These are phyloP conservation scores for Larix kaempferi DNA, from an alignment of 75 land plant species.

Conservation along the genomic window DNA sequence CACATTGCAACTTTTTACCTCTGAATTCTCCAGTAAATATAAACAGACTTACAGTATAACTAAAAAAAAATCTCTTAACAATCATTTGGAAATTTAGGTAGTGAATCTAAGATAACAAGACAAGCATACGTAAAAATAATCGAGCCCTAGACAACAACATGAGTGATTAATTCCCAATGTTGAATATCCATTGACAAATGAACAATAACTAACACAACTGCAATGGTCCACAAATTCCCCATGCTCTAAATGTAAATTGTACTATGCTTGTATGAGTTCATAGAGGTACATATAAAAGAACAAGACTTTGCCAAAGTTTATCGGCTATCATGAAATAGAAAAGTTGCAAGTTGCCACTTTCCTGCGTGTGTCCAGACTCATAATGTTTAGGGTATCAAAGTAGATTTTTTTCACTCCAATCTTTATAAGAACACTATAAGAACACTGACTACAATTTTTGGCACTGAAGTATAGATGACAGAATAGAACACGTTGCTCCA, in stretches of 20 bases:
- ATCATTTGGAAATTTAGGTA: constrained; percentile 13
- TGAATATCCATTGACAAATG: constrained; percentile 31
- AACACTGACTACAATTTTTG: constrained; percentile 28
- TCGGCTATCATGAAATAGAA: constrained; percentile 34
- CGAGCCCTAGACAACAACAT: constrained; percentile 25
- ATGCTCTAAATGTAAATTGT: constrained; percentile 33
- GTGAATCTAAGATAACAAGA: constrained; percentile 18
- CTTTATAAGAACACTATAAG: too few relatives aligned
- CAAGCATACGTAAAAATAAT: constrained; percentile 20
- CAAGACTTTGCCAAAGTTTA: constrained; percentile 38
- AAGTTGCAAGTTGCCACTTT: constrained; percentile 20
- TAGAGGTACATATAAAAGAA: constrained; percentile 30
- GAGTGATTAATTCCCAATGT: constrained; percentile 20
- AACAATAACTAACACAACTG: constrained; percentile 22
- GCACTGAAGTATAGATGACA: constrained; percentile 32
- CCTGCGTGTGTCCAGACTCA: constrained; percentile 21
- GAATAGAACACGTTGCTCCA: constrained; percentile 40
- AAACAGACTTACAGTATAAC: not conserved
- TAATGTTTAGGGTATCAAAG: constrained; percentile 20
- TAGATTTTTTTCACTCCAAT: constrained; percentile 18
- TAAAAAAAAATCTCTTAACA: constrained; percentile 11
- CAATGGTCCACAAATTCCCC: constrained; percentile 22
- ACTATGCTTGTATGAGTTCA: constrained; percentile 15
- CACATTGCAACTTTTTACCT: too few relatives aligned
- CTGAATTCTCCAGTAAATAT: too few relatives aligned